Evolutionary conservation across 352 stramenopile genomes (phyloP).

Genomic region (Globisporangium uncinulatum): DNA sequence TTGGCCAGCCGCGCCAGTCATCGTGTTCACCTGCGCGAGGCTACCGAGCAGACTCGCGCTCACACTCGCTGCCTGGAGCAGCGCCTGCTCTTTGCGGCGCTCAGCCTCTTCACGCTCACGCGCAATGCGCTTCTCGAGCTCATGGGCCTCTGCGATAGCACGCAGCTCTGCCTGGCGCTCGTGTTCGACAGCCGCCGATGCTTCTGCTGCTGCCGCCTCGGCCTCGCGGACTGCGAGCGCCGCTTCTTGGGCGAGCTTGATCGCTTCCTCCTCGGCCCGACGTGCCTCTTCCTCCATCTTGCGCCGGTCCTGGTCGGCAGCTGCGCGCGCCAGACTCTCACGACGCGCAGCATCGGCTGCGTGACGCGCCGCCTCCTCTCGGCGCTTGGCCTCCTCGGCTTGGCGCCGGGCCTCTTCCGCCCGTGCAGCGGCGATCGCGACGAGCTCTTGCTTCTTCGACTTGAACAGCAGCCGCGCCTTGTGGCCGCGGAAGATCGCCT

Average conservation of each 20-base stretch:
- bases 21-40: constrained; percentile 75
- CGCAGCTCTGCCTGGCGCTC: constrained; percentile 78
- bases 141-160: constrained; percentile 67
- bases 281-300: constrained; percentile 69
- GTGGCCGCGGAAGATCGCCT: constrained; percentile 78
- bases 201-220: constrained; percentile 64
- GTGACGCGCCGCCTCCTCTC: constrained; percentile 62
- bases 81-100: constrained; percentile 50
- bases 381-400: constrained; percentile 77
- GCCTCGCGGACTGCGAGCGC: constrained; percentile 52
- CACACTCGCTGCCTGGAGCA: constrained; percentile 67
- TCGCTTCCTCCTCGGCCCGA: constrained; percentile 56
- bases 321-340: constrained; percentile 48
- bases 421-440: constrained; percentile 66
- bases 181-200: constrained; percentile 66
- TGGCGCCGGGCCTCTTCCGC: constrained; percentile 67
- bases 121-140: constrained; percentile 52
- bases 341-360: constrained; percentile 50
- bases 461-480: constrained; percentile 70
- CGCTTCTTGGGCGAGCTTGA: constrained; percentile 48
- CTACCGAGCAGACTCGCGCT: constrained; percentile 70
- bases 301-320: constrained; percentile 51
- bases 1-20: constrained; percentile 54
- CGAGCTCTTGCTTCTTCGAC: constrained; percentile 82
- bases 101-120: constrained; percentile 52